Percentiles rank a stretch among this genome's conserved stretches.
Evolutionary conservation across 768 basidiomycete genomes (phyloP).

Genomic region (Termitomyces sp.): DNA sequence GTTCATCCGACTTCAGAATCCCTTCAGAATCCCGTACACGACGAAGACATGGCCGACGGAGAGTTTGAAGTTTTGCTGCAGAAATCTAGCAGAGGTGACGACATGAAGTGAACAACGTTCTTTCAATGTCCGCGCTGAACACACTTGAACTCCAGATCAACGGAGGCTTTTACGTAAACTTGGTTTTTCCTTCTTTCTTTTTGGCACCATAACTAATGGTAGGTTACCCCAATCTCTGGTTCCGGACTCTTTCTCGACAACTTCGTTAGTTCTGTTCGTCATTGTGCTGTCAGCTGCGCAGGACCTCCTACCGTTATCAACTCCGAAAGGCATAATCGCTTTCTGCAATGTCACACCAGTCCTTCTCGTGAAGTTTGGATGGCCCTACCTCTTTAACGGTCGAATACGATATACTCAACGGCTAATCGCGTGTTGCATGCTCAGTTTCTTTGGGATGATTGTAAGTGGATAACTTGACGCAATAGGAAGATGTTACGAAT

Average conservation of each 20-base stretch:
- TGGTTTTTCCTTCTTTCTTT: constrained; percentile 77
- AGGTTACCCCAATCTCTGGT: background rate
- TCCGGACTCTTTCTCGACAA: background rate
- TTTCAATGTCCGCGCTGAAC: constrained; percentile 1
- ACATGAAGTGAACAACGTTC: background rate
- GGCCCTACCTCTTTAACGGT: constrained; percentile 88
- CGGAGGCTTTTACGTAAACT: constrained; percentile 32
- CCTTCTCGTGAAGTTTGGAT: constrained; percentile 81
- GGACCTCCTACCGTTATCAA: constrained; percentile 86
- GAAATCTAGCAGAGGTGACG: background rate
- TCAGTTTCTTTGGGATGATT: constrained; percentile 84
- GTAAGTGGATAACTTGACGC: constrained; percentile 41
- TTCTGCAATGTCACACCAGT: constrained; percentile 95
- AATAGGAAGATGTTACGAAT: background rate
- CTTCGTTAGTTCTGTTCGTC: constrained; percentile 77
- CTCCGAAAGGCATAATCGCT: constrained; percentile 91
- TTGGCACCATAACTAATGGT: constrained; percentile 94
- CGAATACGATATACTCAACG: constrained; percentile 77
- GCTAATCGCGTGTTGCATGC: constrained; percentile 67
- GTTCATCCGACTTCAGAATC: too few species aligned
- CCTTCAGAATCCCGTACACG: background rate
- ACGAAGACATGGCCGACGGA: background rate
- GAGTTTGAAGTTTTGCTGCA: background rate
- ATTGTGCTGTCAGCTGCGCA: constrained; percentile 95
- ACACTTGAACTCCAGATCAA: background rate